Base-by-base conservation (phyloP, 805 yeast species). In the Millerago galiae region DNA sequence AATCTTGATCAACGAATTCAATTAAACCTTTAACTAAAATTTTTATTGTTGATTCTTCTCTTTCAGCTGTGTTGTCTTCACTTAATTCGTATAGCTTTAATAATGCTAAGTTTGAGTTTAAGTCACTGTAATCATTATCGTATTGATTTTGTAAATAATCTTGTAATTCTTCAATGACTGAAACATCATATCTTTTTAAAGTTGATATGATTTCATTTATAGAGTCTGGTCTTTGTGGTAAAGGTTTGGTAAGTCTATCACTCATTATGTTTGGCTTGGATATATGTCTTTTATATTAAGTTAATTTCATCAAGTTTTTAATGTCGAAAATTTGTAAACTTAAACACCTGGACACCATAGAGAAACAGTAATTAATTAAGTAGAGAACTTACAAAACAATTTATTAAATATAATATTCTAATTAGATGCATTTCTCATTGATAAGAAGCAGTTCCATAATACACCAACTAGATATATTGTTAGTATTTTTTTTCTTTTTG, bases 361-460 rank as follows among this genome's bases (percentile, higher is more conserved):
- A 21, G 4, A 21, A 21, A 21, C 7, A 21, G 24, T 7, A 5
- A 7, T 7, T 7, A 4, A 21, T n/a, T n/a, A n/a, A n/a, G n/a
- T 21, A 21, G 24, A 5, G 24, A 21, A 21, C 24, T 21, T 21
- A 21, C 24, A 7, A 21, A 21, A 21, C 7, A n/a, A 7, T 21
- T 21, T 21, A 21, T 21, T 21, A 21, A 9, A 8, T 16, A 8
- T 10, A 16, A n/a, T 27, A 14, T 8, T 10, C 34, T 33, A 52
- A 37, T 56, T 57, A 1, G 71, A 63, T 4, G 87, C 81, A 52
- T 87, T 87, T 54, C 85, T 71, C 74, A 86, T 78, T 0, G 95
- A 88, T 38, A 91, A 66, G 65, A 84, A 90, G 41, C 96, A 89
- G 59, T 93, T 91, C 98, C 99, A 91, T 30, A 91, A 66, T 15